Conservation (phyloP, 352 stramenopile species). For the Blastocystis sp. region DNA sequence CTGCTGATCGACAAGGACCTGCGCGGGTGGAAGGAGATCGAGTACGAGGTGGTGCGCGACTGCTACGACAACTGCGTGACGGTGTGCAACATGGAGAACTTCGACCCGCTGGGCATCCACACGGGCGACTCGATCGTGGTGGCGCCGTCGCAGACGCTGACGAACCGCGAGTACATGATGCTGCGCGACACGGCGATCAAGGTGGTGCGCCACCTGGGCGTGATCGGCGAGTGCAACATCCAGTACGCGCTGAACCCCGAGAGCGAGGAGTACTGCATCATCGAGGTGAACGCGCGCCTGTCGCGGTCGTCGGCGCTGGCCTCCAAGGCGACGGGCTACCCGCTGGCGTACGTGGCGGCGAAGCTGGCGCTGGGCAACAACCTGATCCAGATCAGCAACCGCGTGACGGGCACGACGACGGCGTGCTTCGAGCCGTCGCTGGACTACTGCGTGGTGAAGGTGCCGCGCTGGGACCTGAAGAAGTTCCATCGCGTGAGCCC, state of each 20-base stretch:
- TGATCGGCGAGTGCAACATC: conserved; percentile 97
- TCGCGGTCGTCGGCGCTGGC: conserved; percentile 93
- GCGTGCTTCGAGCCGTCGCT: conserved; percentile 96
- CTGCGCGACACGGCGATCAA: conserved; percentile 90
- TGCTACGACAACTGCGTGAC: conserved; percentile 92
- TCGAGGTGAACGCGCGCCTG: conserved; percentile 95
- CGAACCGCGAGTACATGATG: conserved; percentile 94
- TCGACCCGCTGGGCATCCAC: conserved; percentile 92
- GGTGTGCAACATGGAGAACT: conserved; percentile 98
- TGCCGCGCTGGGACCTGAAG: conserved; percentile 90
- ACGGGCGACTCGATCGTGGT: conserved; percentile 96
- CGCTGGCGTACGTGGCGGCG: conserved; percentile 92
- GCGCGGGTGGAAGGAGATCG: conserved; percentile 94
- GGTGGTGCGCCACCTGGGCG: conserved; percentile 90
- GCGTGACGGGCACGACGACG: conserved; percentile 88
- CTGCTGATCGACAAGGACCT: conserved; percentile 96
- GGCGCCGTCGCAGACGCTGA: conserved; percentile 91
- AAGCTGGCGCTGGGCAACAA: conserved; percentile 92
- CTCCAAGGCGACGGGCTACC: conserved; percentile 96
- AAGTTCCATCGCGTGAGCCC: conserved; percentile 91
- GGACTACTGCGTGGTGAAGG: conserved; percentile 95
- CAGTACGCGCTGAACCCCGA: conserved; percentile 93
- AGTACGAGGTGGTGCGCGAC: conserved; percentile 96
- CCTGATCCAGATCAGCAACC: conserved; percentile 90
- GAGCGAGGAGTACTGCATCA: conserved; percentile 93